These are phyloP conservation scores for Setomelanomma holmii DNA, from an alignment of 2,329 filamentous ascomycete genomes.

Conservation along the genomic window DNA sequence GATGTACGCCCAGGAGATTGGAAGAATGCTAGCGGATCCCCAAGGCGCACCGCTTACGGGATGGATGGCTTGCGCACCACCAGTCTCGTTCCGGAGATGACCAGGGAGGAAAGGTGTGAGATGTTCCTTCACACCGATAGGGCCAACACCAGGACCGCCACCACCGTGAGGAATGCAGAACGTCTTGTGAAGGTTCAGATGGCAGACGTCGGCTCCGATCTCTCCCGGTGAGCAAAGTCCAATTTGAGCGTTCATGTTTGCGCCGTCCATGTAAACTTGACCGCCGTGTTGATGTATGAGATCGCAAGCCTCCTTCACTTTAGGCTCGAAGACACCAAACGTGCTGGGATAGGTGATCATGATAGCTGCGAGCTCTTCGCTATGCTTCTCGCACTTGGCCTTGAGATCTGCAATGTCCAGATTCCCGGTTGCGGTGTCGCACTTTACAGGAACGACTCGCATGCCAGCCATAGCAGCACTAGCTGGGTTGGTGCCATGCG, in stretches of 20 bases:
- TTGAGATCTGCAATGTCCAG: slow-evolving; percentile 85
- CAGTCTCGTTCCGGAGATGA: slow-evolving; percentile 67
- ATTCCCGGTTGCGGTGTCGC: slow-evolving; percentile 85
- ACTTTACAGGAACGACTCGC: slow-evolving; percentile 92
- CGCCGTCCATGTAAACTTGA: slow-evolving; percentile 98
- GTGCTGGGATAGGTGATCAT: slow-evolving; percentile 98
- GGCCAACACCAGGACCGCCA: slow-evolving; percentile 90
- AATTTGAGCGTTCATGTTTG: slow-evolving; percentile 98
- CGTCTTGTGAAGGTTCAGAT: slow-evolving; percentile 97
- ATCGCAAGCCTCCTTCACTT: slow-evolving; percentile 83
- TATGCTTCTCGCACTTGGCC: slow-evolving; percentile 87
- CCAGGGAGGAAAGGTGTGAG: slow-evolving; percentile 78
- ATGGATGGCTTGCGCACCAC: slow-evolving; percentile 65
- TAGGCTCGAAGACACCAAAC: slow-evolving; percentile 92
- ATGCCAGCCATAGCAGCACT: slow-evolving; percentile 96
- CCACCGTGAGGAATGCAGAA: slow-evolving; percentile 98
- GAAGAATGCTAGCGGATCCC: slow-evolving; percentile 89
- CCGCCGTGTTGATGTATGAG: slow-evolving; percentile 88
- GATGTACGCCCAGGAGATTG: slow-evolving; percentile 95
- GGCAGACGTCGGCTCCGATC: slow-evolving; percentile 95
- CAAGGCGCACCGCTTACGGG: slow-evolving; percentile 83
- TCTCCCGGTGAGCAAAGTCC: slow-evolving; percentile 93
- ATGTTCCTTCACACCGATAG: slow-evolving; percentile 88
- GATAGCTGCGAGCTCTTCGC: slow-evolving; percentile 84
- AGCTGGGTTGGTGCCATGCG: slow-evolving; percentile 94